Evolutionary conservation across 164 flowering plant genomes (phyloP).

Genomic region (Stephania japonica): DNA sequence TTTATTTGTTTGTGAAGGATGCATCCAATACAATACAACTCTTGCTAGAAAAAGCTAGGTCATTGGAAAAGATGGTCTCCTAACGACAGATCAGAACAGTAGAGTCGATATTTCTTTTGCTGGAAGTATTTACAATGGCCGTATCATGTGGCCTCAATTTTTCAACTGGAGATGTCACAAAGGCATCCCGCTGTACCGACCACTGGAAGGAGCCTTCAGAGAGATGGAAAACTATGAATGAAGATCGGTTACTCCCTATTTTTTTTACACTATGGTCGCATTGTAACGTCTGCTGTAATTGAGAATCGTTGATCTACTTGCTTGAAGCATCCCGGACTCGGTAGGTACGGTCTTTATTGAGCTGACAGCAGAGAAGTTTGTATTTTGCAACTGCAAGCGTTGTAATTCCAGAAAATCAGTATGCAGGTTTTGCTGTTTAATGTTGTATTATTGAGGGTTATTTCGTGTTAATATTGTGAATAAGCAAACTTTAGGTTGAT

Average conservation of each 20-base stretch:
- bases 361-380: neutral
- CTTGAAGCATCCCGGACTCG: neutral
- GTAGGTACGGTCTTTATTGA: neutral
- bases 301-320: neutral
- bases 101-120: neutral
- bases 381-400: neutral
- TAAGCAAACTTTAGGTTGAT: too few species aligned
- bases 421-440: neutral
- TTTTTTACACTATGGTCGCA: neutral
- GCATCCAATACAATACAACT: slow-evolving; percentile 26
- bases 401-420: neutral
- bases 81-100: neutral
- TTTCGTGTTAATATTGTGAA: neutral
- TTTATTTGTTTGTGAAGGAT: slow-evolving; percentile 20
- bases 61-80: slow-evolving; percentile 31
- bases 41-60: slow-evolving; percentile 25
- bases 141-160: neutral
- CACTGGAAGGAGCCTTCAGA: too few species aligned
- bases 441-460: neutral
- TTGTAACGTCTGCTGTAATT: too few species aligned
- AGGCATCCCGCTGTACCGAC: neutral
- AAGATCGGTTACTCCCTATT: neutral
- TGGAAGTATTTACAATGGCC: neutral
- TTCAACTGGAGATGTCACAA: neutral
- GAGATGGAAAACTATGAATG: too few species aligned